Percentiles rank a stretch among this genome's conserved stretches.
Evolutionary conservation across 148 eudicot species (phyloP).

Genomic region (Vaccinium corymbosum): DNA sequence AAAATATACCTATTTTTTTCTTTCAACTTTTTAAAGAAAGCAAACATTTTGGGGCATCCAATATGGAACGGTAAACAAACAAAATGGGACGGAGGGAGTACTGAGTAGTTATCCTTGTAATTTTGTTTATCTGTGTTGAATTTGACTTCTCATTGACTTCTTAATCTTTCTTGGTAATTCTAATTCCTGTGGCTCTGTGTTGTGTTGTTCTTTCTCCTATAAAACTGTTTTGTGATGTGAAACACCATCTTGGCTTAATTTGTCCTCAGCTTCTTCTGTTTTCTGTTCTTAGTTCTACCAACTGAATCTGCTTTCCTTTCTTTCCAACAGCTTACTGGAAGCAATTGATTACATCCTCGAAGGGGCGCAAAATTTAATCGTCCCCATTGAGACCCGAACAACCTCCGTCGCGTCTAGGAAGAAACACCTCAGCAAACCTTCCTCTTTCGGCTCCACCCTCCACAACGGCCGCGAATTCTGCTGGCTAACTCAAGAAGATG

Average conservation of each 20-base stretch:
- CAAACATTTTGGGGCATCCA: neutral
- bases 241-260: neutral
- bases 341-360: slow-evolving; percentile 84
- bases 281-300: neutral
- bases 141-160: neutral
- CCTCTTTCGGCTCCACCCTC: slow-evolving; percentile 16
- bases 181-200: too few species aligned
- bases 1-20: neutral
- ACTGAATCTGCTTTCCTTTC: neutral
- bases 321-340: slow-evolving; percentile 52
- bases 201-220: too few species aligned
- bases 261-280: neutral
- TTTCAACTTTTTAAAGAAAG: neutral
- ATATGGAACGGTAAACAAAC: neutral
- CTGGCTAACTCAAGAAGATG: slow-evolving; percentile 78
- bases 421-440: slow-evolving; percentile 29
- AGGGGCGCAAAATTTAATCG: slow-evolving; percentile 70
- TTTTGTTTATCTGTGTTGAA: neutral
- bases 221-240: neutral
- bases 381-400: slow-evolving; percentile 44
- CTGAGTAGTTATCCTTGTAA: neutral
- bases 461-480: slow-evolving; percentile 45
- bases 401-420: slow-evolving; percentile 30
- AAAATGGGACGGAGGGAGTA: neutral
- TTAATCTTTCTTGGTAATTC: neutral